phyloP scores from a whole-genome alignment of 108 stramenopile genomes.

The Nitzschia putrida region DNA sequence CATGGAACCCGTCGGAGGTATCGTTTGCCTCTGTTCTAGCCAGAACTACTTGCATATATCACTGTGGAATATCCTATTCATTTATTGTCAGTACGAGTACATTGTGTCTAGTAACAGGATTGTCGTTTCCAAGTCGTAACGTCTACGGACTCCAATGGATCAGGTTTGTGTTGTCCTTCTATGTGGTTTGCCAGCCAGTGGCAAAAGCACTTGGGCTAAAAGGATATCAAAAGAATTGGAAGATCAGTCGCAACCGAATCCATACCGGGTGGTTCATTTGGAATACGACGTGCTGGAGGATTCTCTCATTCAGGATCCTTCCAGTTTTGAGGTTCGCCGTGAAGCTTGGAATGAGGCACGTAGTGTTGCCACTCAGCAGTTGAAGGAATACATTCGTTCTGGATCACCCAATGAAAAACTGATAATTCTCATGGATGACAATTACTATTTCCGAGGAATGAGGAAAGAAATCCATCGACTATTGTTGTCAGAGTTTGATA shows the following conservation, averaged over 20 bases:
- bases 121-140: not conserved
- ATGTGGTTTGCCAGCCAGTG: conserved; percentile 62
- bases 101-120: not conserved
- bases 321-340: conserved; percentile 29
- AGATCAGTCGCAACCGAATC: conserved; percentile 6
- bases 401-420: not conserved
- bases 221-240: conserved; percentile 11
- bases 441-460: conserved; percentile 80
- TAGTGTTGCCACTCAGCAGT: conserved; percentile 39
- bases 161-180: conserved; percentile 42
- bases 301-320: conserved; percentile 14
- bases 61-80: no score
- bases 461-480: conserved; percentile 65
- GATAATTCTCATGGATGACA: conserved; percentile 79
- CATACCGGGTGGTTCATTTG: conserved; percentile 37
- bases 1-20: no score
- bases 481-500: conserved; percentile 22
- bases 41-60: no score
- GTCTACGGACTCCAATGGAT: not conserved
- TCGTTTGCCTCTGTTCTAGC: no score
- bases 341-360: conserved; percentile 74
- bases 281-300: conserved; percentile 64
- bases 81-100: no score
- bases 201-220: conserved; percentile 63
- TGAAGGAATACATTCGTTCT: conserved; percentile 43